phyloP scores from a whole-genome alignment of 805 yeast genomes.

The Teunomyces lycoperdinae region DNA sequence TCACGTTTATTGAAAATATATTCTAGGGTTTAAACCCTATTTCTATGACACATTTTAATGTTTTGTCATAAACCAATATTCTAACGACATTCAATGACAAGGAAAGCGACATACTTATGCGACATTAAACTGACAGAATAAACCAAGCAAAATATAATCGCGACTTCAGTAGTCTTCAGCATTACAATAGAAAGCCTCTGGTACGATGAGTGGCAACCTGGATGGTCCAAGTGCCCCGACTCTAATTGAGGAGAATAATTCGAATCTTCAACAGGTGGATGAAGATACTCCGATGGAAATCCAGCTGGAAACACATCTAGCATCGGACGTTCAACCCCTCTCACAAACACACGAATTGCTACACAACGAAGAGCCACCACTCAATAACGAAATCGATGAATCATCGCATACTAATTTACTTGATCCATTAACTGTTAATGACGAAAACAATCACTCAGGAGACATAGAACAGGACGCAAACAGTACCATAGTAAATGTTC shows the following conservation, averaged over 20 bases:
- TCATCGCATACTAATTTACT: neutral
- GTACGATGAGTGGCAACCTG: neutral
- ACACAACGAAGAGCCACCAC: neutral
- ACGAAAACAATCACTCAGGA: neutral
- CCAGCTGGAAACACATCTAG: neutral
- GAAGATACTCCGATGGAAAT: neutral
- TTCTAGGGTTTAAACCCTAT: neutral
- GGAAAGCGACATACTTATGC: neutral
- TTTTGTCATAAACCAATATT: neutral
- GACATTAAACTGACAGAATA: neutral
- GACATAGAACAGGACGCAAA: conserved; percentile 10
- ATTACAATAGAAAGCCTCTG: neutral
- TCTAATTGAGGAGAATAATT: neutral
- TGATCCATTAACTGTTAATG: neutral
- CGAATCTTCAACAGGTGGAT: neutral
- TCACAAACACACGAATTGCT: neutral
- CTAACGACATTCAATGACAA: neutral
- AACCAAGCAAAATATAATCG: neutral
- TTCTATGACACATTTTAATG: neutral
- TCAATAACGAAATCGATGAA: neutral
- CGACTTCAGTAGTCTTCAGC: neutral
- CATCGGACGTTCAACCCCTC: neutral
- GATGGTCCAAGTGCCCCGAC: neutral
- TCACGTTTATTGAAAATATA: neutral
- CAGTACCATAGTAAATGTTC: conserved; percentile 6